Conservation (phyloP, 225 moss, liverwort and hornwort genomes). For the Physcomitrium patens region DNA sequence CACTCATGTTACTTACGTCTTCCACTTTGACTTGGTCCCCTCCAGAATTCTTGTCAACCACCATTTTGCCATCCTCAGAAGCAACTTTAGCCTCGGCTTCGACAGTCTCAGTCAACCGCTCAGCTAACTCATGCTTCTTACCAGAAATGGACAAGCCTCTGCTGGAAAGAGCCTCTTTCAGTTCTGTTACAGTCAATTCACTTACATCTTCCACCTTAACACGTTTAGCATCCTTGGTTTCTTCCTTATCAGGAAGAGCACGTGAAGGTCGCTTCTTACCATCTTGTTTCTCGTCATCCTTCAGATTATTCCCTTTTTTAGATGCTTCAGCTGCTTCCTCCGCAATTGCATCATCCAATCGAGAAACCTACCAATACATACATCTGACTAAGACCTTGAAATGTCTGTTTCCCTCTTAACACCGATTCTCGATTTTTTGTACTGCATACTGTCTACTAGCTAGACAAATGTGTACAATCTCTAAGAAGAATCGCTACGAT, state of each 20-base stretch:
- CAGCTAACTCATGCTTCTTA: conserved; percentile 52
- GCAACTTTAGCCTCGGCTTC: conserved; percentile 28
- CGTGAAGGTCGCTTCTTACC: conserved; percentile 45
- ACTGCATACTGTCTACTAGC: neutral
- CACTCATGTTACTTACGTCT: too few species aligned
- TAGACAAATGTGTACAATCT: too few species aligned
- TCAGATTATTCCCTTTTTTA: conserved; percentile 14
- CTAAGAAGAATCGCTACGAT: too few species aligned
- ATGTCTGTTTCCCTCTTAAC: conserved; percentile 13
- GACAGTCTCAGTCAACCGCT: conserved; percentile 38
- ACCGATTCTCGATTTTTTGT: conserved; percentile 8
- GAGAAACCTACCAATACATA: conserved; percentile 60
- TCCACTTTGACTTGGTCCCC: neutral
- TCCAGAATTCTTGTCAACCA: conserved; percentile 23
- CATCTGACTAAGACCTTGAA: conserved; percentile 28
- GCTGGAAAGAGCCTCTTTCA: conserved; percentile 57
- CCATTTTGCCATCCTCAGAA: conserved; percentile 18
- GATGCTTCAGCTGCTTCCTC: conserved; percentile 43
- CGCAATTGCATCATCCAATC: conserved; percentile 78
- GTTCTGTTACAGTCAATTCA: conserved; percentile 56
- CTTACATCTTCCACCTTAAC: conserved; percentile 68
- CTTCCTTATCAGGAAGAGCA: conserved; percentile 32
- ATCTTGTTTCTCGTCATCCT: conserved; percentile 31
- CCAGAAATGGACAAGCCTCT: conserved; percentile 60
- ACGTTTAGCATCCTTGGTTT: conserved; percentile 51